phyloP scores from a whole-genome alignment of 106 monocot genomes.

The Narthecium ossifragum region DNA sequence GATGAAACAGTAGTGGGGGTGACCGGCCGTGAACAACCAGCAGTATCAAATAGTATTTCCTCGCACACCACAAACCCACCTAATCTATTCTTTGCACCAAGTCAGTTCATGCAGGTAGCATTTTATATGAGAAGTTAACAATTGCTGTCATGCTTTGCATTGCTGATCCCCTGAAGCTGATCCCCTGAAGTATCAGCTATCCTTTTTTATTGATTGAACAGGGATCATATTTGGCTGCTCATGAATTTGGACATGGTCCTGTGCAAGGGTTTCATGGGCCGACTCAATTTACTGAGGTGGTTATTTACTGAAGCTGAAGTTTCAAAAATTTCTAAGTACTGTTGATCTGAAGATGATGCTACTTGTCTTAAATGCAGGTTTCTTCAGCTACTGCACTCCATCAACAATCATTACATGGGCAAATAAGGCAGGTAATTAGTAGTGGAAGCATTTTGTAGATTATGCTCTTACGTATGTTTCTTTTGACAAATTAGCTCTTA shows the following conservation, averaged over 20 bases:
- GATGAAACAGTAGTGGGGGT: slow-evolving; percentile 14
- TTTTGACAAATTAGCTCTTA: too few relatives aligned
- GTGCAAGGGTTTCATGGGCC: slow-evolving; percentile 26
- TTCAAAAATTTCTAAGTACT: not conserved
- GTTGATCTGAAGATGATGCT: not conserved
- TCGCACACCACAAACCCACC: slow-evolving; percentile 18
- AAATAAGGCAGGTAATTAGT: slow-evolving; percentile 13
- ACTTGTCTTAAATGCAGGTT: slow-evolving; percentile 18
- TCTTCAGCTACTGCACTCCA: slow-evolving; percentile 15
- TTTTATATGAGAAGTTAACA: too few relatives aligned
- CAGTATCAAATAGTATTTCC: slow-evolving; percentile 9
- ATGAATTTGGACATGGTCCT: slow-evolving; percentile 22
- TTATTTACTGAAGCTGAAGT: not conserved
- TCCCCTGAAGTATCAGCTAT: not conserved
- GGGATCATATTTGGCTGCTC: slow-evolving; percentile 22
- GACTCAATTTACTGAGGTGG: slow-evolving; percentile 27
- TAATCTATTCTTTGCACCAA: slow-evolving; percentile 22
- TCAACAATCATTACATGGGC: slow-evolving; percentile 18
- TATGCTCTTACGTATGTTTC: too few relatives aligned
- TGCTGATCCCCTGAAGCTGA: not conserved
- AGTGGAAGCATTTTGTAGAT: too few relatives aligned
- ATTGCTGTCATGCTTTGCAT: not conserved
- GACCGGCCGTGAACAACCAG: slow-evolving; percentile 13
- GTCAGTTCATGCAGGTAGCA: slow-evolving; percentile 30
- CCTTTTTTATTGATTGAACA: not conserved